Conservation (phyloP, 139 green algal species). For the Gonium pectorale region DNA sequence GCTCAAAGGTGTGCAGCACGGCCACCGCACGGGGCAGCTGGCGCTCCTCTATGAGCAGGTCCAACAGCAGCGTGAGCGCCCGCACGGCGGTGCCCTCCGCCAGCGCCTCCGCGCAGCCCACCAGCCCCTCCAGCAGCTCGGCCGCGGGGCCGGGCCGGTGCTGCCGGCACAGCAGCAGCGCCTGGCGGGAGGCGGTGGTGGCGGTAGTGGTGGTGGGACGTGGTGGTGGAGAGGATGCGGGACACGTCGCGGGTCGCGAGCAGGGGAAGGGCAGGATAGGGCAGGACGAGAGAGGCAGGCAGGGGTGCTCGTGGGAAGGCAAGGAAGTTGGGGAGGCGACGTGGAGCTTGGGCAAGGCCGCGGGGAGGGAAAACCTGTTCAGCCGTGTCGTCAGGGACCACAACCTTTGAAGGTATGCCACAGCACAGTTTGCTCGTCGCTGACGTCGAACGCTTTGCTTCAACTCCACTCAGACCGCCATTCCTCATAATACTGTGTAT, state of each 20-base stretch:
- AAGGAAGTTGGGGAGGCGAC: no score
- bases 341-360: no score
- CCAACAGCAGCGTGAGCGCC: constrained; percentile 32
- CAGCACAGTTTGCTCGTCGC: no score
- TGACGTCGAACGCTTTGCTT: no score
- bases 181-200: constrained; percentile 14
- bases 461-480: no score
- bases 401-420: no score
- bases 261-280: no score
- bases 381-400: no score
- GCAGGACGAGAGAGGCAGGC: no score
- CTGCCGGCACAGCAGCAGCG: constrained; percentile 32
- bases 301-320: not conserved
- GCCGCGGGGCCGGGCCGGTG: constrained; percentile 15
- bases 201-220: not conserved
- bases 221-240: not conserved
- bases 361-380: no score
- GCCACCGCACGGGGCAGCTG: constrained; percentile 40
- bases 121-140: constrained; percentile 28
- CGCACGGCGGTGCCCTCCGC: constrained; percentile 38
- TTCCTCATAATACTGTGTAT: no score
- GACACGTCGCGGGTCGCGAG: no score
- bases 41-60: constrained; percentile 12
- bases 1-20: constrained; percentile 27
- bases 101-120: constrained; percentile 24